Percentiles rank a stretch among this genome's conserved stretches.
Evolutionary conservation across 2,329 filamentous ascomycete species (phyloP).

Genomic region (Penicillium concentricum): DNA sequence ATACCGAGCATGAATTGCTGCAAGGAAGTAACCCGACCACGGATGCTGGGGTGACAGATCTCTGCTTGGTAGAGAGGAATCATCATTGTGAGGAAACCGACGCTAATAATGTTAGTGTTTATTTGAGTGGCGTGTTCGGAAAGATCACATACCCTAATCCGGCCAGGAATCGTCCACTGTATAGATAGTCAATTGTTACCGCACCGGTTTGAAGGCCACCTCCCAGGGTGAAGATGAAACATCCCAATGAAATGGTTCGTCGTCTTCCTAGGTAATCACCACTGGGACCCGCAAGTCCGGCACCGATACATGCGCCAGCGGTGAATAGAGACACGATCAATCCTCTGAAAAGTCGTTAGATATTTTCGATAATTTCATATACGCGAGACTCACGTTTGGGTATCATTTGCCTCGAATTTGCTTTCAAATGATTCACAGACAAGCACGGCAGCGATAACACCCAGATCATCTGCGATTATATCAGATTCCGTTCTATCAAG

Average conservation of each 20-base stretch:
- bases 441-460: conserved; percentile 60
- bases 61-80: conserved; percentile 76
- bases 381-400: conserved; percentile 29
- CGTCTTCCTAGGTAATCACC: conserved; percentile 68
- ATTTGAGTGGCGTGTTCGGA: neutral
- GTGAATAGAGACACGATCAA: conserved; percentile 78
- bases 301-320: conserved; percentile 70
- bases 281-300: conserved; percentile 60
- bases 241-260: conserved; percentile 70
- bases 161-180: conserved; percentile 67
- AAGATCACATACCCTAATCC: conserved; percentile 46
- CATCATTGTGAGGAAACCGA: conserved; percentile 63
- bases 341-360: conserved; percentile 46
- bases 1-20: conserved; percentile 84
- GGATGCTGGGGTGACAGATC: conserved; percentile 73
- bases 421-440: conserved; percentile 36
- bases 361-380: neutral
- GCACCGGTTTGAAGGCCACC: conserved; percentile 73
- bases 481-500: neutral
- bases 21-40: conserved; percentile 70
- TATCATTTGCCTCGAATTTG: conserved; percentile 33
- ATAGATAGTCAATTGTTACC: conserved; percentile 59
- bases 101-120: conserved; percentile 46
- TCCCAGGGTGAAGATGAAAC: conserved; percentile 68
- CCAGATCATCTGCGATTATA: conserved; percentile 48